A percentile compares a stretch with the other conserved stretches of the same genome.
Evolutionary conservation across 139 green algal genomes (phyloP).

Genomic region (Picochlorum sp.): DNA sequence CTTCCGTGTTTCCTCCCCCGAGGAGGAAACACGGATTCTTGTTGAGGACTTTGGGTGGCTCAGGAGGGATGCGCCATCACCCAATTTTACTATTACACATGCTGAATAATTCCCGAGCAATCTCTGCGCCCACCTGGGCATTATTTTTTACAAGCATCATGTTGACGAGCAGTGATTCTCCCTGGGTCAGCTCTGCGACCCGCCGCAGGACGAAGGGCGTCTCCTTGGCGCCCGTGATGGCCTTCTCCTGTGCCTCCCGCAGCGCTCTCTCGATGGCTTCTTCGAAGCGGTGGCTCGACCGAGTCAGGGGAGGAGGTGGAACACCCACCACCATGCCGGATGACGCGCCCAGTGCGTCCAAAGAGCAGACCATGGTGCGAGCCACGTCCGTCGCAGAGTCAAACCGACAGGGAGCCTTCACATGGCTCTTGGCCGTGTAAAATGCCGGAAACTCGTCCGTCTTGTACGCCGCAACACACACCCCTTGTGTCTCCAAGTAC

Average conservation of each 20-base stretch:
- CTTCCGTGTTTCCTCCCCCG: not conserved
- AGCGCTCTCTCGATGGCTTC: slow-evolving; percentile 60
- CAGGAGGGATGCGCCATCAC: not conserved
- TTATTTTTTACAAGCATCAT: slow-evolving; percentile 94
- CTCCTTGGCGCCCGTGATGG: slow-evolving; percentile 60
- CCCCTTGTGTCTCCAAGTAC: slow-evolving; percentile 87
- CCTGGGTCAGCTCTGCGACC: slow-evolving; percentile 65
- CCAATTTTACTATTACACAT: not conserved
- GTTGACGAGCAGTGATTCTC: slow-evolving; percentile 84
- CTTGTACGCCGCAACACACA: slow-evolving; percentile 72
- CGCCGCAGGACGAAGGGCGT: slow-evolving; percentile 89
- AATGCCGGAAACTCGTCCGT: slow-evolving; percentile 93
- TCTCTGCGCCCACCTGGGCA: slow-evolving; percentile 62
- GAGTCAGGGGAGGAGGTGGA: slow-evolving; percentile 53
- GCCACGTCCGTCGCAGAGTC: slow-evolving; percentile 56
- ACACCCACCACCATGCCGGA: slow-evolving; percentile 69
- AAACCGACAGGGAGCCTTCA: slow-evolving; percentile 40
- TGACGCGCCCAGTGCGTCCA: slow-evolving; percentile 33
- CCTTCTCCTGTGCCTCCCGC: slow-evolving; percentile 45
- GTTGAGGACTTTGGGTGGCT: not conserved
- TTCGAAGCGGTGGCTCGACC: slow-evolving; percentile 36
- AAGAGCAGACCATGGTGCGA: slow-evolving; percentile 34
- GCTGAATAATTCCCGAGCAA: slow-evolving; percentile 46
- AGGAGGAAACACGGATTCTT: too few relatives aligned
- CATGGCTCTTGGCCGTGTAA: slow-evolving; percentile 74